Base-by-base conservation (phyloP, 305 asterid genomes). In the Plantago coronopus region DNA sequence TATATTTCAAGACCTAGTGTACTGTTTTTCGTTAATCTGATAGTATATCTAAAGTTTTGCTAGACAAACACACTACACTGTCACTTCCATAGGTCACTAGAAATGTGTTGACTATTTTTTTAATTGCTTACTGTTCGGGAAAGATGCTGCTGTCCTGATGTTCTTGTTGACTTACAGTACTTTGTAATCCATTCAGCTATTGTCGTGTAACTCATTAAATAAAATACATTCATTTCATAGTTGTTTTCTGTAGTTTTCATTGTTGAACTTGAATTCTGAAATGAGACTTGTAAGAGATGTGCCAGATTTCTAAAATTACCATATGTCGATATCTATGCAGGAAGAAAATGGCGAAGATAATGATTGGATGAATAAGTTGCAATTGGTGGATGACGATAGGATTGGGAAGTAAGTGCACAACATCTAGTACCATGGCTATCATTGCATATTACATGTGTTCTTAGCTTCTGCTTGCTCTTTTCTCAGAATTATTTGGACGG, bases 401-500 rank as follows among this genome's bases (percentile, higher is more conserved):
- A 57, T 80, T 66, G 83, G 79, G 62, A 81, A 70, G 96, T 87
- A 81, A 65, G 88, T 66, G 45, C 63, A 40, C 49, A 17, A 48
- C 9, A 71, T 49, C 64, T 71, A 63, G 67, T 61, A 40, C 64
- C 59, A 69, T 17, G 50, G 46, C 61, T 62, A 47, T 37, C 42
- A 65, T 67, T 21, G 42, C 54, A 34, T 44, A 57, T 55, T 43
- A 68, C 45, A 70, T 47, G 55, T 48, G 57, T 59, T 57, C 57
- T 19, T 25, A 59, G n/a, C 50, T 46, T 53, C 22, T 58, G 10
- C 18, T 61, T 34, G 56, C 54, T 66, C 49, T 46, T 55, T 53
- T 62, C 54, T 65, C 78, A 85, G 91, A 69, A 84, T 94, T 58
- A 83, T 86, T 76, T 81, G 96, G 95, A 94, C 97, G n/a, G 74